Evolutionary conservation across 179 eudicot species (phyloP), one percentile per base, ranked within the genome.

Genomic region (Actinidia arguta): DNA sequence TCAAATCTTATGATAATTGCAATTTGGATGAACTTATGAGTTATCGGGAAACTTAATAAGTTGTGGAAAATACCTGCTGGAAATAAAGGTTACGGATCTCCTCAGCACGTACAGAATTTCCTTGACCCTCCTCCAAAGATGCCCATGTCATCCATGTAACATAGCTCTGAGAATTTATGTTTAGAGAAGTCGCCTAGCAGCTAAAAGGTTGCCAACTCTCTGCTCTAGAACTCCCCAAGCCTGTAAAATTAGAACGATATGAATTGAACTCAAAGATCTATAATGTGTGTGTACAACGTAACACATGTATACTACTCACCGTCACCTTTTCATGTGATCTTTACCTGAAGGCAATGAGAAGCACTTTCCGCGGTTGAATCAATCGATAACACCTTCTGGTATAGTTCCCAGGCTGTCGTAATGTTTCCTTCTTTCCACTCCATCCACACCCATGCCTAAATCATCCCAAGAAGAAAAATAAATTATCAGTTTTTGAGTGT

Each of bases 91-190:
- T 84, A 4, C 98, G 97, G 51, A 96, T 95, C 89, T 96, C 99
- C 84, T 95, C 98, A 74, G 99, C 98, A 8, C 98, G 98, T 8
- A 86, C 89, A 73, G 92, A 80, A 72, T 95, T 95, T 6, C 98
- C 99, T 81, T 95, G 96, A 48, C 93, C 93, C 81, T 95, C 99
- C 88, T 96, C 98, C 76, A 96, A 75, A 74, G 94, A 82, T 8
- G 99, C 99, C 98, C 99, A 96, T 24, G 98, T 94, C 99, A 94
- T 95, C 99, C 99, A 95, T 13, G 99, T 96, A 46, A 96, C 88
- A 72, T 93, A 95, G 86, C 99, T 95, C 85, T 96, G 99, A 8
- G 99, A 95, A 62, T 93, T 93, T 80, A 96, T 86, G 86, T 92
- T 92, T 6, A 96, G 91, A 14, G 99, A 96, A 20, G 82, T 90